These are phyloP conservation scores for Purshia tridentata DNA, from an alignment of 306 rosid genomes.

Conservation along the genomic window DNA sequence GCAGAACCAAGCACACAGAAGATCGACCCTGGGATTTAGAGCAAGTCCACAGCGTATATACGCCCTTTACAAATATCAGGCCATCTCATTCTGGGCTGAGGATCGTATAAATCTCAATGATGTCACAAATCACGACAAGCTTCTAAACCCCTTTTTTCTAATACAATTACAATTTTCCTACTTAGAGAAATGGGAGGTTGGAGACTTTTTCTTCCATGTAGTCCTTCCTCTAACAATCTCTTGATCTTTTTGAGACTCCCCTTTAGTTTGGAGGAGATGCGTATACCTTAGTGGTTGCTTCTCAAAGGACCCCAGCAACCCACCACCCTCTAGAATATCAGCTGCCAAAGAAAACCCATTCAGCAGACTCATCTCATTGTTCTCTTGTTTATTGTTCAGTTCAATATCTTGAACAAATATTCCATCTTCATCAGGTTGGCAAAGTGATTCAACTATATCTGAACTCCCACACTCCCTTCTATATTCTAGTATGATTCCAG, in stretches of 20 bases:
- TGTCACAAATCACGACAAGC: conserved; percentile 7
- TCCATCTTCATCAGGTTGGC: conserved; percentile 76
- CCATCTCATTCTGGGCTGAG: too few relatives aligned
- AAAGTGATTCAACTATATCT: conserved; percentile 72
- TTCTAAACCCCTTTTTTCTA: background rate
- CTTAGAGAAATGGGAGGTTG: conserved; percentile 42
- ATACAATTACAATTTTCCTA: conserved; percentile 8
- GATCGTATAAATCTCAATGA: background rate
- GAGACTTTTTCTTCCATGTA: conserved; percentile 64
- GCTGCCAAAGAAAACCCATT: conserved; percentile 67
- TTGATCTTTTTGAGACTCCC: conserved; percentile 43
- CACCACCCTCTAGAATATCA: conserved; percentile 58
- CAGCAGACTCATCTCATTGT: conserved; percentile 36
- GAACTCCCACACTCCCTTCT: conserved; percentile 84
- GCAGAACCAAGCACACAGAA: background rate
- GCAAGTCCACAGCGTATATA: background rate
- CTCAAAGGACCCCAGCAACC: conserved; percentile 53
- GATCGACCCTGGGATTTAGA: conserved; percentile 1
- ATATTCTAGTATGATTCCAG: conserved; percentile 64
- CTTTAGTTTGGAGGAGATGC: conserved; percentile 67
- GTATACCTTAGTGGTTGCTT: conserved; percentile 56
- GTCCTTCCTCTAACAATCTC: conserved; percentile 92
- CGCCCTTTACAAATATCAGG: conserved; percentile 2
- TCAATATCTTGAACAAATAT: conserved; percentile 37
- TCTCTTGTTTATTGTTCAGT: conserved; percentile 32